Evolutionary conservation across 768 basidiomycete species (phyloP).

Genomic region (Macrolepiota dolichaula): DNA sequence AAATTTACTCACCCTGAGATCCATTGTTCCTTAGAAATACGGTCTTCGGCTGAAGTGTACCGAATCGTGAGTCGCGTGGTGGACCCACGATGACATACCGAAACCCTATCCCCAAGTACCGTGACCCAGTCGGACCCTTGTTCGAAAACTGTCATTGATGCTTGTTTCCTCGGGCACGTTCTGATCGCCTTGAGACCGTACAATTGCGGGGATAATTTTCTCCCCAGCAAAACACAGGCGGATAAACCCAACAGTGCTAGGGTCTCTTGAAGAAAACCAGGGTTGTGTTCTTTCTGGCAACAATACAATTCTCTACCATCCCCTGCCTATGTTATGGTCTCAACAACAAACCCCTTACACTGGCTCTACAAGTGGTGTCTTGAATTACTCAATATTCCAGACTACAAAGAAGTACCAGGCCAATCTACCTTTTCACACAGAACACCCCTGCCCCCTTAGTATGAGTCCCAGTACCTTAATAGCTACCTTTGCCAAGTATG

Average conservation of each 20-base stretch:
- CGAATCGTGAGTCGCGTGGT: neutral
- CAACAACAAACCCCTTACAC: too few species aligned
- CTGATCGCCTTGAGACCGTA: neutral
- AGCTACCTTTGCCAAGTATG: too few species aligned
- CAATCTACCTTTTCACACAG: too few species aligned
- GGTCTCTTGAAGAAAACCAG: neutral
- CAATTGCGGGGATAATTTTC: neutral
- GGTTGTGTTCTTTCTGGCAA: neutral
- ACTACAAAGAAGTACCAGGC: too few species aligned
- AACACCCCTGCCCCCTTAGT: too few species aligned
- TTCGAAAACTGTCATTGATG: neutral
- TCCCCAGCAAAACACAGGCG: neutral
- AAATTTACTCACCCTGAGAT: too few species aligned
- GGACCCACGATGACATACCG: neutral
- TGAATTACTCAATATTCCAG: too few species aligned
- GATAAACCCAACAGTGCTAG: neutral
- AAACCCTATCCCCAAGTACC: too few species aligned
- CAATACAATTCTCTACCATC: neutral
- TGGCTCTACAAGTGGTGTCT: too few species aligned
- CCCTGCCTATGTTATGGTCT: neutral
- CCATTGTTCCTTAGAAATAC: too few species aligned
- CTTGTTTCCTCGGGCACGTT: neutral
- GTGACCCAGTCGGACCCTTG: too few species aligned
- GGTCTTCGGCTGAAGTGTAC: neutral
- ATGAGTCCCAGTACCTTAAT: too few species aligned